A percentile compares a stretch with the other conserved stretches of the same genome.
phyloP scores from a whole-genome alignment of 1,284 basidiomycete genomes.

The Coniferiporia weirii region DNA sequence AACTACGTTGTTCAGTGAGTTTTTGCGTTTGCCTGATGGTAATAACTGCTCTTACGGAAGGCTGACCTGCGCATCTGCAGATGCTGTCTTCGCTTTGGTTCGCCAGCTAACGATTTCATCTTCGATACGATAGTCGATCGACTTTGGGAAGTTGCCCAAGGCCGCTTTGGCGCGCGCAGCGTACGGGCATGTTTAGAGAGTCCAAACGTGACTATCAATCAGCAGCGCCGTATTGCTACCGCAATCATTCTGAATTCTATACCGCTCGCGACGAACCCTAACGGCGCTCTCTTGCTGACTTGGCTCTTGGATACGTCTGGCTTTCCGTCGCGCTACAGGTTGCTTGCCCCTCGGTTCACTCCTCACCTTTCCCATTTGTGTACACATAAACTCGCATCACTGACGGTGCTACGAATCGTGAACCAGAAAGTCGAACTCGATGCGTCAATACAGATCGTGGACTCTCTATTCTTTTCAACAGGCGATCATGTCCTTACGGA shows the following conservation, averaged over 20 bases:
- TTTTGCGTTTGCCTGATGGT: conserved; percentile 18
- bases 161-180: conserved; percentile 94
- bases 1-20: conserved; percentile 96
- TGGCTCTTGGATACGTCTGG: conserved; percentile 95
- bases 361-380: conserved; percentile 95
- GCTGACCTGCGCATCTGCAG: conserved; percentile 31
- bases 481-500: conserved; percentile 88
- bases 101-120: conserved; percentile 89
- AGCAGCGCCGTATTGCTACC: conserved; percentile 92
- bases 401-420: conserved; percentile 89
- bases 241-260: conserved; percentile 96
- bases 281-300: conserved; percentile 90
- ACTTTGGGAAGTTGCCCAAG: conserved; percentile 97
- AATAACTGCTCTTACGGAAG: neutral
- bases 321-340: conserved; percentile 87
- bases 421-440: conserved; percentile 88
- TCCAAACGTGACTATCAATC: conserved; percentile 76
- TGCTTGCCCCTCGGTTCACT: conserved; percentile 91
- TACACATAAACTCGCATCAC: conserved; percentile 95
- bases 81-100: conserved; percentile 88
- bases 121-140: conserved; percentile 98
- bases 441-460: conserved; percentile 77
- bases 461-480: conserved; percentile 80
- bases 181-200: conserved; percentile 97
- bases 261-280: conserved; percentile 95